Conservation (phyloP, 768 basidiomycete genomes). For the Nidula microcarpa region DNA sequence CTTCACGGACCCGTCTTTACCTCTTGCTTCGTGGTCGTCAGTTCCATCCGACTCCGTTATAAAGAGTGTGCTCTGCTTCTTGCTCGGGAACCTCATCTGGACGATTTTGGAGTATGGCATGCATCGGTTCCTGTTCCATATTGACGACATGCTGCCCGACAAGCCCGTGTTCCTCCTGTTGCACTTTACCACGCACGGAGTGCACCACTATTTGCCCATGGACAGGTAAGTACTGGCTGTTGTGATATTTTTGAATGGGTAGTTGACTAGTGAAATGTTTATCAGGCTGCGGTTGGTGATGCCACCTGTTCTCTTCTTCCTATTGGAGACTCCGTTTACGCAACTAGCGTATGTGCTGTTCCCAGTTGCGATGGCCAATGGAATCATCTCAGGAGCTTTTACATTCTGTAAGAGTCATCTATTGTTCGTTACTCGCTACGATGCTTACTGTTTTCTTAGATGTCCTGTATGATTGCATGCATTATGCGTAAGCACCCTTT, state of each 20-base stretch:
- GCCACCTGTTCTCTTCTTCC: constrained; percentile 84
- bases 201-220: constrained; percentile 98
- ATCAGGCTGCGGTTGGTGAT: constrained; percentile 87
- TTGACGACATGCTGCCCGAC: constrained; percentile 88
- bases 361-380: constrained; percentile 83
- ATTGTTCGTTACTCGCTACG: no score
- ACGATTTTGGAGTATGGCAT: constrained; percentile 89
- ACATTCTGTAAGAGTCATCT: constrained; percentile 57
- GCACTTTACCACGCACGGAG: constrained; percentile 92
- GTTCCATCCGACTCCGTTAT: constrained; percentile 49
- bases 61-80: constrained; percentile 66
- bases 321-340: constrained; percentile 83
- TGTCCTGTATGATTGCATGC: constrained; percentile 85
- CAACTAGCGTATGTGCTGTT: constrained; percentile 78
- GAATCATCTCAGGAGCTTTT: constrained; percentile 83
- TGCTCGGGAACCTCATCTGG: constrained; percentile 88
- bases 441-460: constrained; percentile 35
- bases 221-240: constrained; percentile 55
- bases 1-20: constrained; percentile 50
- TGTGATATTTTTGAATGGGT: background rate
- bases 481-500: constrained; percentile 68
- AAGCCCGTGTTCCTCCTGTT: constrained; percentile 71
- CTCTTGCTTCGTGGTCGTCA: constrained; percentile 41
- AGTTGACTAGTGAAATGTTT: background rate
- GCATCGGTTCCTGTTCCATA: constrained; percentile 97